Evolutionary conservation across 2,329 filamentous ascomycete genomes (phyloP).

Genomic region (Fusarium liriodendri): DNA sequence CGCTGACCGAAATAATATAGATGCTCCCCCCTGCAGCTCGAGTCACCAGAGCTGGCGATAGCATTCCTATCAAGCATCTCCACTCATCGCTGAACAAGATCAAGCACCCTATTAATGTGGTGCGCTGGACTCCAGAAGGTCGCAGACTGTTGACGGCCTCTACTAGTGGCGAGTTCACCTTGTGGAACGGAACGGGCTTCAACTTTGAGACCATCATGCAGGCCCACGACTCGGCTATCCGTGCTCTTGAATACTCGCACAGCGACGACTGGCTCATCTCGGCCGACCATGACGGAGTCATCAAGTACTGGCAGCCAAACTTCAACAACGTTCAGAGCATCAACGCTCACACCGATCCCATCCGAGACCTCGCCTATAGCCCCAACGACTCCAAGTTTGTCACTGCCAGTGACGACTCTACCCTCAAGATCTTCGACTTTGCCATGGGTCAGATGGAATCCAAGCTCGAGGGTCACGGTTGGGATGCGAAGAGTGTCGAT

Average conservation of each 20-base stretch:
- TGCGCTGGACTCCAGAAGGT: slow-evolving; percentile 97
- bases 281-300: slow-evolving; percentile 91
- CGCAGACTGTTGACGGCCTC: slow-evolving; percentile 91
- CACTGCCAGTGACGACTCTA: slow-evolving; percentile 93
- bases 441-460: slow-evolving; percentile 86
- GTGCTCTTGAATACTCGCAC: slow-evolving; percentile 88
- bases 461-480: slow-evolving; percentile 90
- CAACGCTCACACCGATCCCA: slow-evolving; percentile 88
- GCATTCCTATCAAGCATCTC: slow-evolving; percentile 92
- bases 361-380: slow-evolving; percentile 91
- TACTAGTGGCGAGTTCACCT: slow-evolving; percentile 95
- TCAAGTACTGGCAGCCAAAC: slow-evolving; percentile 99
- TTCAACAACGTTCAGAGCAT: slow-evolving; percentile 99
- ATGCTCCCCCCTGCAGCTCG: slow-evolving; percentile 88
- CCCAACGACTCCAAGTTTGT: slow-evolving; percentile 97
- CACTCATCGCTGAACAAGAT: slow-evolving; percentile 99
- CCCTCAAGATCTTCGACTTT: slow-evolving; percentile 96
- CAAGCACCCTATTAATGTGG: slow-evolving; percentile 96
- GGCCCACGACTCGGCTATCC: slow-evolving; percentile 90
- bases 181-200: slow-evolving; percentile 99
- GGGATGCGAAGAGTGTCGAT: slow-evolving; percentile 97
- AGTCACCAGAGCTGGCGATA: slow-evolving; percentile 80
- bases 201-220: slow-evolving; percentile 99
- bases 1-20: slow-evolving; percentile 55
- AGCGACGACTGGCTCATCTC: slow-evolving; percentile 98